These are phyloP conservation scores for Cordyceps fumosorosea DNA, from an alignment of 2,329 filamentous ascomycete species.

Conservation along the genomic window DNA sequence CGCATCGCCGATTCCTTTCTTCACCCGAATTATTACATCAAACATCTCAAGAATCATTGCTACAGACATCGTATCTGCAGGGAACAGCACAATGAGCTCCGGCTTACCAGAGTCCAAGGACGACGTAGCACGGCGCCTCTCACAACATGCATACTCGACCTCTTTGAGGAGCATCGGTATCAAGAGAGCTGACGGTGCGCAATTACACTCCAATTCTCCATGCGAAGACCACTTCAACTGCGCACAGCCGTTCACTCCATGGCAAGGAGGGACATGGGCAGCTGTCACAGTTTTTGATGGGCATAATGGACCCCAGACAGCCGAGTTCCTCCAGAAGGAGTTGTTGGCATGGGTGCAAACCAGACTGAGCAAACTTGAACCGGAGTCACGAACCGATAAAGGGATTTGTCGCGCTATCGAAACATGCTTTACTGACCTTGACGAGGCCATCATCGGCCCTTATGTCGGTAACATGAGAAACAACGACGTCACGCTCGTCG, in stretches of 20 bases:
- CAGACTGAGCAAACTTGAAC: neutral
- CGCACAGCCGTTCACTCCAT: neutral
- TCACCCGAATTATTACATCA: too few species aligned
- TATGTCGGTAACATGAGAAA: constrained; percentile 15
- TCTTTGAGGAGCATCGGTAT: neutral
- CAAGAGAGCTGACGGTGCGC: neutral
- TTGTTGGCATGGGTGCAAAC: constrained; percentile 25
- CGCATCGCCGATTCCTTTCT: too few species aligned
- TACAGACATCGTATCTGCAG: too few species aligned
- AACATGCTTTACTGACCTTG: constrained; percentile 31
- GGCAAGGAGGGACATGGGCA: constrained; percentile 22
- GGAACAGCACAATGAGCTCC: neutral
- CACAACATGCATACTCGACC: neutral
- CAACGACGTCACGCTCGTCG: constrained; percentile 16
- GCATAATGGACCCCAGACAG: constrained; percentile 30
- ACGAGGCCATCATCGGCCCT: constrained; percentile 40
- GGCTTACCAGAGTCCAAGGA: neutral
- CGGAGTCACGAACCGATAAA: neutral
- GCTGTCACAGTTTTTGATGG: constrained; percentile 28
- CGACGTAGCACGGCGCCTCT: neutral
- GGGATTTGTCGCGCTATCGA: neutral
- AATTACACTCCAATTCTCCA: neutral
- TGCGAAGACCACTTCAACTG: constrained; percentile 1
- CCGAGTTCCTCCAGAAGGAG: constrained; percentile 24
- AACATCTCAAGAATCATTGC: too few species aligned